Evolutionary conservation across 805 yeast species (phyloP).

Genomic region (Kregervanrija delftensis): DNA sequence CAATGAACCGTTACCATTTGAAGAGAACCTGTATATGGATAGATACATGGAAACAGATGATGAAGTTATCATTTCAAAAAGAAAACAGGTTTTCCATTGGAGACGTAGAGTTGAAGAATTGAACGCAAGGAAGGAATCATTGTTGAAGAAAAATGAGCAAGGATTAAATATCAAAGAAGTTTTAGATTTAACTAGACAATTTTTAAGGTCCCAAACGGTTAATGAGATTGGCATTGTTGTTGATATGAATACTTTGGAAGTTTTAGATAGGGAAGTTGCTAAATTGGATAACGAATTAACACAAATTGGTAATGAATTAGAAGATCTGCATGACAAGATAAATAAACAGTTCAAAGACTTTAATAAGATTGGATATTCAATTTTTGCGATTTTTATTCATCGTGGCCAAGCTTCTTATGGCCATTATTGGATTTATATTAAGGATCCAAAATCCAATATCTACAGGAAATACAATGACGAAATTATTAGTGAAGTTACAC

Average conservation of each 20-base stretch:
- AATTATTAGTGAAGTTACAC: constrained; percentile 73
- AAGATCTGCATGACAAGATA: constrained; percentile 40
- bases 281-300: constrained; percentile 40
- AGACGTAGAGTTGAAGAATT: constrained; percentile 44
- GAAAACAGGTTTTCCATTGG: constrained; percentile 58
- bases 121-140: constrained; percentile 33
- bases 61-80: constrained; percentile 40
- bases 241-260: constrained; percentile 40
- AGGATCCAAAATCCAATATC: constrained; percentile 57
- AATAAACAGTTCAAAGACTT: constrained; percentile 56
- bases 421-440: constrained; percentile 93
- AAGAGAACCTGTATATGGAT: constrained; percentile 75
- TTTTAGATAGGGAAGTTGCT: constrained; percentile 40
- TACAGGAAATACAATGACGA: constrained; percentile 95
- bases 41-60: constrained; percentile 73
- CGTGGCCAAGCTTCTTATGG: constrained; percentile 95
- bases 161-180: constrained; percentile 46
- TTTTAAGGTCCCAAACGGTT: constrained; percentile 38
- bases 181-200: constrained; percentile 49
- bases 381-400: constrained; percentile 91
- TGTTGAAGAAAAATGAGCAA: constrained; percentile 41
- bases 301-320: constrained; percentile 32
- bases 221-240: constrained; percentile 31
- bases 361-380: constrained; percentile 62
- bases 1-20: constrained; percentile 73